Percentiles rank a stretch among this genome's conserved stretches.
These are phyloP conservation scores for Cruciata laevipes DNA, from an alignment of 257 asterid species.

Conservation along the genomic window DNA sequence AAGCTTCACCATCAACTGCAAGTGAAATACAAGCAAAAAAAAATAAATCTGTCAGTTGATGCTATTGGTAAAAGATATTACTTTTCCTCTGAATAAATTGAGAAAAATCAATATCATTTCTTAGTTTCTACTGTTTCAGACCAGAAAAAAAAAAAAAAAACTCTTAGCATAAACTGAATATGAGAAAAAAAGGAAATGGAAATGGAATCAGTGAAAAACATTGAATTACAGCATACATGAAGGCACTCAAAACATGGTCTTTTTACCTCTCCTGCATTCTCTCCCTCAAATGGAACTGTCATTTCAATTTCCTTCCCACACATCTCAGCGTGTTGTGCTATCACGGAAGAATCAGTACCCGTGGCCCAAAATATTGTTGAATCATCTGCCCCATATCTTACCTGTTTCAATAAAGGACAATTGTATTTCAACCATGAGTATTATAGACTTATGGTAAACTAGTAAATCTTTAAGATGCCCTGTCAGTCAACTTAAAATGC, in stretches of 20 bases:
- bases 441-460: neutral
- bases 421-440: neutral
- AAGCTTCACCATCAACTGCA: slow-evolving; percentile 82
- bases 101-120: neutral
- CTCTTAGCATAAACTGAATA: neutral
- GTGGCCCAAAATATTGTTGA: slow-evolving; percentile 96
- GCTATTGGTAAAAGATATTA: neutral
- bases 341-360: slow-evolving; percentile 49
- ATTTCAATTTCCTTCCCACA: slow-evolving; percentile 82
- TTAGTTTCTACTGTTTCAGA: neutral
- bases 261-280: slow-evolving; percentile 73
- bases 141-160: neutral
- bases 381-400: slow-evolving; percentile 75
- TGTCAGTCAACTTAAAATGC: slow-evolving; percentile 1
- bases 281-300: slow-evolving; percentile 90
- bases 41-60: slow-evolving; percentile 9
- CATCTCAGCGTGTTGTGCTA: slow-evolving; percentile 61
- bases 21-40: slow-evolving; percentile 17
- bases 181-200: neutral
- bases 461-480: neutral
- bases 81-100: neutral
- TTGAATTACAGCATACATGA: neutral
- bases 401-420: slow-evolving; percentile 31
- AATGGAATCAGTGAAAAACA: neutral
- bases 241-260: neutral